Evolutionary conservation across 768 basidiomycete species (phyloP).

Genomic region (Amanita fuliginea): DNA sequence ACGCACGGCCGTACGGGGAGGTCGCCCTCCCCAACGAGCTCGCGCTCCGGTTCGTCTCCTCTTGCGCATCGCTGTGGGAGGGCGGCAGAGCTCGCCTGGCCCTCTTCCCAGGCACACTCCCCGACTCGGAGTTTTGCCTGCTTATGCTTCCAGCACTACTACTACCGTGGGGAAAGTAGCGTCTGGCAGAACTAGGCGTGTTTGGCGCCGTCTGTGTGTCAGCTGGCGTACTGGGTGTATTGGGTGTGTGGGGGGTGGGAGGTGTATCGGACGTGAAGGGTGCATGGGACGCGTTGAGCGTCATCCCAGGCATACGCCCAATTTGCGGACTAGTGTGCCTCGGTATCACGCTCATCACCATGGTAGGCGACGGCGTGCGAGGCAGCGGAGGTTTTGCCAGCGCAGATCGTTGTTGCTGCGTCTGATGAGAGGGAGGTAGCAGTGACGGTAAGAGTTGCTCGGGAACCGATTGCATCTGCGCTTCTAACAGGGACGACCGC

Average conservation of each 20-base stretch:
- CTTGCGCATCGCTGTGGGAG: too few species aligned
- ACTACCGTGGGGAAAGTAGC: neutral
- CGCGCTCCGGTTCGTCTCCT: too few species aligned
- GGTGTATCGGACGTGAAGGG: too few species aligned
- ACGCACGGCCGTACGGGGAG: neutral
- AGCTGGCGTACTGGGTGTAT: neutral
- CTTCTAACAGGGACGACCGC: neutral
- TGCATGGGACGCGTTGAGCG: too few species aligned
- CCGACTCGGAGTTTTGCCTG: conserved; percentile 1
- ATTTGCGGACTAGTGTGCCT: neutral
- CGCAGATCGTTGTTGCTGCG: neutral
- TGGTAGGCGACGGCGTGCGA: conserved; percentile 4
- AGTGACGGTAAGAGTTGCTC: too few species aligned
- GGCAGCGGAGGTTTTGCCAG: neutral
- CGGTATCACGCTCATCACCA: neutral
- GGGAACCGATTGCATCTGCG: too few species aligned
- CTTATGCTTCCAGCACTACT: neutral
- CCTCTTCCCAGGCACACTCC: neutral
- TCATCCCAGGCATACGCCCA: neutral
- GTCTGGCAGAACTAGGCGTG: neutral
- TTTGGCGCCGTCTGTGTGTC: neutral
- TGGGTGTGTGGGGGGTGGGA: too few species aligned
- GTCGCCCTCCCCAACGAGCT: neutral
- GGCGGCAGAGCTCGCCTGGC: too few species aligned
- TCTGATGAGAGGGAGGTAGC: neutral